A percentile compares a stretch with the other conserved stretches of the same genome.
These are phyloP conservation scores for Chamaecrista fasciculata DNA, from an alignment of 306 rosid genomes.

Conservation along the genomic window DNA sequence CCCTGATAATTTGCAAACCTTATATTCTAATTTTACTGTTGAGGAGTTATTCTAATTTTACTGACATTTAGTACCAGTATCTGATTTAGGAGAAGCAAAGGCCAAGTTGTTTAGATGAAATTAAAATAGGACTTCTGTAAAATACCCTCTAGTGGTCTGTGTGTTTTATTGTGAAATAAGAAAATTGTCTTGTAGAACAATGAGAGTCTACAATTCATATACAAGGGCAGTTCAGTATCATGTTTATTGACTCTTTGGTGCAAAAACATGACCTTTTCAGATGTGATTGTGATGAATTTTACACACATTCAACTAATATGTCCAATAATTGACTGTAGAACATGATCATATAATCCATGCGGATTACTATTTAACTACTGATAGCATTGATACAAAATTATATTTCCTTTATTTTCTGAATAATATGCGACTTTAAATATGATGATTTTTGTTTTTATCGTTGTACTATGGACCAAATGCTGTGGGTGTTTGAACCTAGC, in stretches of 20 bases:
- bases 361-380: background rate
- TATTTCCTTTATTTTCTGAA: background rate
- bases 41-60: background rate
- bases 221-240: background rate
- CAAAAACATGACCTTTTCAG: background rate
- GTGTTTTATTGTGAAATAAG: background rate
- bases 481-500: background rate
- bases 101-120: background rate
- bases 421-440: background rate
- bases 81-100: background rate
- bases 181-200: background rate
- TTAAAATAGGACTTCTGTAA: background rate
- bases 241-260: background rate
- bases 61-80: background rate
- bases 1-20: constrained; percentile 7
- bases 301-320: background rate
- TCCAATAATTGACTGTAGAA: background rate
- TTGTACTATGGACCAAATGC: background rate
- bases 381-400: background rate
- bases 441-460: background rate
- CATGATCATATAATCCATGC: background rate
- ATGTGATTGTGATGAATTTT: background rate
- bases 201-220: background rate
- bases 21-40: background rate
- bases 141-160: background rate